A percentile compares a stretch with the other conserved stretches of the same genome.
Conservation (phyloP, 2,329 filamentous ascomycete species). For the Colletotrichum truncatum region DNA sequence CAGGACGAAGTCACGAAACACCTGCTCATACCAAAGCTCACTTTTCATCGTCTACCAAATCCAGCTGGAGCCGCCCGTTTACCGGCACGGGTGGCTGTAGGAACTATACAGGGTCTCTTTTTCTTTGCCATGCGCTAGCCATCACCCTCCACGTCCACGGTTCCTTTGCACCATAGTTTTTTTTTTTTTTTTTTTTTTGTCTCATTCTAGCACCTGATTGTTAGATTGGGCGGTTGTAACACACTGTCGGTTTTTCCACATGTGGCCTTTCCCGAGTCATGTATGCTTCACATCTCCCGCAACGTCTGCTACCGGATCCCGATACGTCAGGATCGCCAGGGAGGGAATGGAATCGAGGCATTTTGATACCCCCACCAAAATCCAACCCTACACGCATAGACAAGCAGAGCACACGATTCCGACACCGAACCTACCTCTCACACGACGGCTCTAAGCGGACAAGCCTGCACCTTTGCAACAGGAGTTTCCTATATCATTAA, state of each 20-base stretch:
- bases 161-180: constrained; percentile 29
- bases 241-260: constrained; percentile 30
- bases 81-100: constrained; percentile 22
- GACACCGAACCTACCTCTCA: constrained; percentile 21
- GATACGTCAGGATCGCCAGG: constrained; percentile 27
- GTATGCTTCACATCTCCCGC: constrained; percentile 31
- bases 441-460: constrained; percentile 8
- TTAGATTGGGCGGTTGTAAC: constrained; percentile 31
- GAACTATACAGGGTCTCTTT: constrained; percentile 24
- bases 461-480: constrained; percentile 22
- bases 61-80: constrained; percentile 27
- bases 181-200: constrained; percentile 9
- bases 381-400: constrained; percentile 28
- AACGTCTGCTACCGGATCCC: constrained; percentile 27
- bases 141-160: constrained; percentile 11
- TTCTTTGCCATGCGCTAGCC: constrained; percentile 19
- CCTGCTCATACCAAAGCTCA: constrained; percentile 30
- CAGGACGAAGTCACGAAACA: constrained; percentile 34
- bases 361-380: constrained; percentile 33
- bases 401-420: constrained; percentile 27
- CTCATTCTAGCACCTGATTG: constrained; percentile 22
- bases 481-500: constrained; percentile 26
- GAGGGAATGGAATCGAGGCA: constrained; percentile 31
- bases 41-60: constrained; percentile 27
- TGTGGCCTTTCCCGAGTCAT: constrained; percentile 32